Base-by-base conservation (phyloP, 257 asterid species). In the Handroanthus guayacan region DNA sequence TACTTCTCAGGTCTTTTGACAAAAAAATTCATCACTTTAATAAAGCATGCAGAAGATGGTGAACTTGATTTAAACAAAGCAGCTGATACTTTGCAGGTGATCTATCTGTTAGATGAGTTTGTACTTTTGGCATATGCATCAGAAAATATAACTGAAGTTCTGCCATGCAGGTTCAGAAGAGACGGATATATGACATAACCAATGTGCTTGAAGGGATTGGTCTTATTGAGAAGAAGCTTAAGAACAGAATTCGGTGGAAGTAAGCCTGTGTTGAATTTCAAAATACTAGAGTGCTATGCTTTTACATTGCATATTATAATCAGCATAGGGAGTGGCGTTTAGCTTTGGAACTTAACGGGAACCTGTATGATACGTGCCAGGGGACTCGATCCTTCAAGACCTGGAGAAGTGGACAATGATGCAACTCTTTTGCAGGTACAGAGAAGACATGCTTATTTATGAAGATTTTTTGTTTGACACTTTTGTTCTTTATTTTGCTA, bases 131-230 rank as follows among this genome's bases (percentile, higher is more conserved):
- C 7, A 16, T n/a, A 44, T 18, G 56, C 52, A 17, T 50, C 50
- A 61, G 61, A 69, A 54, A 74, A 36, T 72, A 68, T 54, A 70
- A 62, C 41, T 44, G 55, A 25, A 67, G 72, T 76, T 62, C 31
- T 54, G 69, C 44, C 74, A 17, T 71, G 79, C 81, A 87, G 91
- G 91, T 87, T 54, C 91, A 87, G 69, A 87, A 87, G 84, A 84
- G 91, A 84, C 81, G 94, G 75, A 90, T 90, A 82, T 90, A 90
- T 80, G 94, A 88, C 80, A 90, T 90, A 70, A 90, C 96, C 44
- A 90, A 88, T 81, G 96, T 90, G 66, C 96, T 90, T 74, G 96
- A 90, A 80, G 96, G 96, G 65, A 90, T 90, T 82, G 90, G 92
- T 72, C 93, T 88, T 31, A 90, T 90, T 64, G 96, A 90, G 76